phyloP scores from a whole-genome alignment of 2,329 filamentous ascomycete species.

The Apiospora marii region DNA sequence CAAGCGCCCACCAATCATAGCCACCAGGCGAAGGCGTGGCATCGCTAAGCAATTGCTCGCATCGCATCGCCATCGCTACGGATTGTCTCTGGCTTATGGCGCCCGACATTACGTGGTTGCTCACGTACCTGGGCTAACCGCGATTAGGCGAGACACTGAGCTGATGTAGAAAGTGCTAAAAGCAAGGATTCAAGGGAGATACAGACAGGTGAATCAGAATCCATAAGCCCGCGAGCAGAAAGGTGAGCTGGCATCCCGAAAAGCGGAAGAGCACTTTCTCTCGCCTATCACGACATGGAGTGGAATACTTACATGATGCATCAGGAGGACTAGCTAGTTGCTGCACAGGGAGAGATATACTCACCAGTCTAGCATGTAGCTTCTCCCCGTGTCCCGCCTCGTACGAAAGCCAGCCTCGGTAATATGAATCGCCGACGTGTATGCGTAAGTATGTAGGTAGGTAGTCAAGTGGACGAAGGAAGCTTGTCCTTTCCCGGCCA shows the following conservation, averaged over 20 bases:
- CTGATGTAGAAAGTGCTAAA: slow-evolving; percentile 18
- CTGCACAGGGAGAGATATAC: neutral
- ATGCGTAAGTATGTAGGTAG: neutral
- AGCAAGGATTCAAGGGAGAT: neutral
- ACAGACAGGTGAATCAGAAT: slow-evolving; percentile 11
- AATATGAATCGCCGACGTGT: slow-evolving; percentile 10
- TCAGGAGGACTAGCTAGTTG: neutral
- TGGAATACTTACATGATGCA: neutral
- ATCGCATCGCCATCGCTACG: slow-evolving; percentile 16
- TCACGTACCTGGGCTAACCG: slow-evolving; percentile 19
- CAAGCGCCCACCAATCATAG: slow-evolving; percentile 19
- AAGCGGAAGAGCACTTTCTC: slow-evolving; percentile 11
- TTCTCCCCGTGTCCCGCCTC: neutral
- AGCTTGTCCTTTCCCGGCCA: slow-evolving; percentile 20
- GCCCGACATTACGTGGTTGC: slow-evolving; percentile 16
- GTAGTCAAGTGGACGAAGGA: neutral
- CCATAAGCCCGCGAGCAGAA: neutral
- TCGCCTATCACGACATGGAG: slow-evolving; percentile 16
- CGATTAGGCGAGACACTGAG: slow-evolving; percentile 18
- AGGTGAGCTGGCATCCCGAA: slow-evolving; percentile 15
- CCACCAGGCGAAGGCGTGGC: neutral
- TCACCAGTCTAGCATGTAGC: neutral
- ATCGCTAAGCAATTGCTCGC: slow-evolving; percentile 21
- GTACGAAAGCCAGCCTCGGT: neutral
- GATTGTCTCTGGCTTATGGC: slow-evolving; percentile 14